phyloP scores from a whole-genome alignment of 192 early-diverging fungal genomes.

The Glomus cerebriforme region DNA sequence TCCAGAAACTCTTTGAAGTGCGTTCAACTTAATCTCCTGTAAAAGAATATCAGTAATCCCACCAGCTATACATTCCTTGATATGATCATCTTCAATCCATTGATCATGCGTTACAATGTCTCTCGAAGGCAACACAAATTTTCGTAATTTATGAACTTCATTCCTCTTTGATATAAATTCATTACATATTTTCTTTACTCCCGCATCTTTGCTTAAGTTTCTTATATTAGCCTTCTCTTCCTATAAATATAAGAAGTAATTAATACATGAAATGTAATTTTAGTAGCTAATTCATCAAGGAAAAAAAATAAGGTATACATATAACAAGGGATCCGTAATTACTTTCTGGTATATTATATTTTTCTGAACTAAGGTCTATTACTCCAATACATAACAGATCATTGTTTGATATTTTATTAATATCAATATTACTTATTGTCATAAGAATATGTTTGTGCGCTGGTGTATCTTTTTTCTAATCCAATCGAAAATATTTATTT shows the following conservation, averaged over 20 bases:
- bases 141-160: neutral
- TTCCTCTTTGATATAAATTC: conserved; percentile 14
- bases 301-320: neutral
- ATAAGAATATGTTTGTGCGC: conserved; percentile 2
- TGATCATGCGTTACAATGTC: conserved; percentile 14
- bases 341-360: conserved; percentile 16
- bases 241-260: conserved; percentile 3
- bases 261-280: neutral
- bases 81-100: conserved; percentile 10
- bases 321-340: neutral
- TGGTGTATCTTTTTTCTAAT: conserved; percentile 6
- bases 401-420: conserved; percentile 4
- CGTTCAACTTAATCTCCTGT: conserved; percentile 10
- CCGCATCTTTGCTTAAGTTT: conserved; percentile 12
- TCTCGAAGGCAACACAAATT: conserved; percentile 4
- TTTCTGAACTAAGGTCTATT: conserved; percentile 24
- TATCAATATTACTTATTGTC: conserved; percentile 16
- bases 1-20: conserved; percentile 6
- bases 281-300: neutral
- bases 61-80: neutral
- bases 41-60: conserved; percentile 27
- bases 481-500: neutral
- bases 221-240: conserved; percentile 20
- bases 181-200: conserved; percentile 2
- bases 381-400: conserved; percentile 10